A percentile compares a stretch with the other conserved stretches of the same genome.
Conservation (phyloP, 108 stramenopile species). For the Skeletonema tropicum region DNA sequence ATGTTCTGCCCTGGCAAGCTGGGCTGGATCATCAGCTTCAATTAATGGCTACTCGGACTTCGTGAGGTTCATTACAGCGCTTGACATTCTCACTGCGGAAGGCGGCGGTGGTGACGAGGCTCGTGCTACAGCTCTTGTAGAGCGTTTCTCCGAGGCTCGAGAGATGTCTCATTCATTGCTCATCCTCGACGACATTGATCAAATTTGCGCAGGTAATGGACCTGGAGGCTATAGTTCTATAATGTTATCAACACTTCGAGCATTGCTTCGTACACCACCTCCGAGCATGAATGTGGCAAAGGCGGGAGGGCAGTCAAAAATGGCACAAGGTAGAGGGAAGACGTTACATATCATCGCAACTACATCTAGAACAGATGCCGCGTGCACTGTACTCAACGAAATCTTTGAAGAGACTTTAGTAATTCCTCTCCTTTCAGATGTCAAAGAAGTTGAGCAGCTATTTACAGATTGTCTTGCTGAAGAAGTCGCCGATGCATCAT, state of each 20-base stretch:
- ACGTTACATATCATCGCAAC: slow-evolving; percentile 69
- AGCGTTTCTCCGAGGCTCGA: slow-evolving; percentile 67
- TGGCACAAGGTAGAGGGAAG: slow-evolving; percentile 32
- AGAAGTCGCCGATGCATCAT: slow-evolving; percentile 27
- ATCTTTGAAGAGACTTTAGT: slow-evolving; percentile 77
- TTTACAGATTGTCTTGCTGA: slow-evolving; percentile 50
- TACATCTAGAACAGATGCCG: slow-evolving; percentile 71
- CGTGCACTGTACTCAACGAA: slow-evolving; percentile 63
- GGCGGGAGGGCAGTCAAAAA: slow-evolving; percentile 58
- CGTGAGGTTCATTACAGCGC: slow-evolving; percentile 70
- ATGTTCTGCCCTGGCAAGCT: slow-evolving; percentile 59
- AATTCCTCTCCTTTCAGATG: slow-evolving; percentile 43
- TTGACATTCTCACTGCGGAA: slow-evolving; percentile 66
- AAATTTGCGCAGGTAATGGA: slow-evolving; percentile 69
- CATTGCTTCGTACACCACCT: slow-evolving; percentile 72
- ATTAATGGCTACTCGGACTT: slow-evolving; percentile 59
- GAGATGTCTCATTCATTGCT: slow-evolving; percentile 68
- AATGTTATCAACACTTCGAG: slow-evolving; percentile 81
- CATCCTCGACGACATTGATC: slow-evolving; percentile 82
- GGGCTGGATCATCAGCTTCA: slow-evolving; percentile 74
- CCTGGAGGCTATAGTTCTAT: slow-evolving; percentile 67
- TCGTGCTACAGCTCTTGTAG: slow-evolving; percentile 73
- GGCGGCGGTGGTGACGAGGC: slow-evolving; percentile 68
- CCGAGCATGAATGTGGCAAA: slow-evolving; percentile 42
- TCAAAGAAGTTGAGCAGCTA: slow-evolving; percentile 50